phyloP scores from a whole-genome alignment of 768 basidiomycete species.

The Kwoniella newhampshirensis region DNA sequence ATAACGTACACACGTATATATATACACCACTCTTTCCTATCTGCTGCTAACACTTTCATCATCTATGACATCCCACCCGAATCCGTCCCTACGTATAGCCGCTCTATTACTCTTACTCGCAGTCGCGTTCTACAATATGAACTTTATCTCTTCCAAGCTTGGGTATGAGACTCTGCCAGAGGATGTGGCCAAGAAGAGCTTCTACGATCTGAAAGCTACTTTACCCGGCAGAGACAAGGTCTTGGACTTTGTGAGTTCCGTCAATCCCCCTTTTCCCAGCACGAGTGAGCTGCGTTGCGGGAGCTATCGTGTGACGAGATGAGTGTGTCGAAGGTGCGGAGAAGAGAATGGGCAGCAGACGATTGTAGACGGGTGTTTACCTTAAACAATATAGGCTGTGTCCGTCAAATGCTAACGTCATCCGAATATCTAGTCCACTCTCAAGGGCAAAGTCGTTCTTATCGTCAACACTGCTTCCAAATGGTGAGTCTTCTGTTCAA shows the following conservation, averaged over 20 bases:
- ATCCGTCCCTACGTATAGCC: no score
- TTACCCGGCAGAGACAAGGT: constrained; percentile 42
- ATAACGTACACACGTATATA: background rate
- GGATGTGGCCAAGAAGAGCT: constrained; percentile 27
- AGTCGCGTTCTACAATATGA: no score
- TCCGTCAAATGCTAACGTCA: constrained; percentile 1
- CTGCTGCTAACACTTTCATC: no score
- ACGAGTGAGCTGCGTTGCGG: background rate
- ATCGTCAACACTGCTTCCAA: constrained; percentile 55
- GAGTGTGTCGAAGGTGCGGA: no score
- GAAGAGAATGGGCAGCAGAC: no score
- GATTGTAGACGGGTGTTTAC: no score
- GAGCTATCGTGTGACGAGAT: no score
- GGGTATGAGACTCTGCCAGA: constrained; percentile 45
- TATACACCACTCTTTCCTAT: no score
- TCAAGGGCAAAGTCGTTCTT: constrained; percentile 54
- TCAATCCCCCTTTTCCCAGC: background rate
- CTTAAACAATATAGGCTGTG: background rate
- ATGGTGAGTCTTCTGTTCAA: constrained; percentile 45
- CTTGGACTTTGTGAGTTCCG: constrained; percentile 40
- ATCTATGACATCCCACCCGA: no score
- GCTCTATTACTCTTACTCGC: no score
- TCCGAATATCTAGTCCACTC: constrained; percentile 17
- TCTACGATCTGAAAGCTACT: constrained; percentile 49
- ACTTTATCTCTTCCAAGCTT: constrained; percentile 27